Evolutionary conservation across 1,284 basidiomycete genomes (phyloP).

Genomic region (Malassezia globosa): DNA sequence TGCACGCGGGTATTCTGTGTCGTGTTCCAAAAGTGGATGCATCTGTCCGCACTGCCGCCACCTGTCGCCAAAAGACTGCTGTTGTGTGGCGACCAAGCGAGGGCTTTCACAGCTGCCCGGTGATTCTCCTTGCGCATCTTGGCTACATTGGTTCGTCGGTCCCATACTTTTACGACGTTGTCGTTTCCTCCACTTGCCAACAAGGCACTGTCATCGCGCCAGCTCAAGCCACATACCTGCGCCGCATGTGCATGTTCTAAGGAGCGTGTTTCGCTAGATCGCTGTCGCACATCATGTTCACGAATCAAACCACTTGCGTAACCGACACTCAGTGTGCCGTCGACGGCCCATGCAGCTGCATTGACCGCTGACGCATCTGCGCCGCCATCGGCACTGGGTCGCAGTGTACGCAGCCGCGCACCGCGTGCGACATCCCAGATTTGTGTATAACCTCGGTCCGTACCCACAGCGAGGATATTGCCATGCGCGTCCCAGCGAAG

Average conservation of each 20-base stretch:
- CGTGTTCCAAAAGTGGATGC: slow-evolving; percentile 71
- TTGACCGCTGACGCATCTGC: slow-evolving; percentile 33
- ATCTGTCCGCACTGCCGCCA: slow-evolving; percentile 86
- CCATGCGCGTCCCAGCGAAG: slow-evolving; percentile 81
- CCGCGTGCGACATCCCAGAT: slow-evolving; percentile 84
- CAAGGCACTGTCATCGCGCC: slow-evolving; percentile 53
- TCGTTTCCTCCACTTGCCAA: slow-evolving; percentile 92
- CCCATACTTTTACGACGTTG: slow-evolving; percentile 88
- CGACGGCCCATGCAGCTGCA: slow-evolving; percentile 37
- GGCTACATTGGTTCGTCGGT: slow-evolving; percentile 74
- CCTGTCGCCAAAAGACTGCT: slow-evolving; percentile 80
- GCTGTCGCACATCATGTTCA: slow-evolving; percentile 41
- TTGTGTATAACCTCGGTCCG: slow-evolving; percentile 75
- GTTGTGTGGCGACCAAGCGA: slow-evolving; percentile 98
- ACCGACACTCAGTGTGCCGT: slow-evolving; percentile 38
- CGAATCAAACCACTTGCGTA: slow-evolving; percentile 40
- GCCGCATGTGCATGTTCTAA: slow-evolving; percentile 38
- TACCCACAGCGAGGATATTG: slow-evolving; percentile 71
- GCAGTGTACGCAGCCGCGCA: slow-evolving; percentile 63
- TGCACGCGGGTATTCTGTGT: slow-evolving; percentile 38
- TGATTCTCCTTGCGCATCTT: slow-evolving; percentile 70
- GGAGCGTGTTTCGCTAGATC: slow-evolving; percentile 32
- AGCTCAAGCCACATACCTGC: slow-evolving; percentile 41
- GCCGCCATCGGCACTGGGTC: slow-evolving; percentile 36
- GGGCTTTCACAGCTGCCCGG: slow-evolving; percentile 51